Conservation (phyloP, 768 basidiomycete genomes). For the Exidia glandulosa region DNA sequence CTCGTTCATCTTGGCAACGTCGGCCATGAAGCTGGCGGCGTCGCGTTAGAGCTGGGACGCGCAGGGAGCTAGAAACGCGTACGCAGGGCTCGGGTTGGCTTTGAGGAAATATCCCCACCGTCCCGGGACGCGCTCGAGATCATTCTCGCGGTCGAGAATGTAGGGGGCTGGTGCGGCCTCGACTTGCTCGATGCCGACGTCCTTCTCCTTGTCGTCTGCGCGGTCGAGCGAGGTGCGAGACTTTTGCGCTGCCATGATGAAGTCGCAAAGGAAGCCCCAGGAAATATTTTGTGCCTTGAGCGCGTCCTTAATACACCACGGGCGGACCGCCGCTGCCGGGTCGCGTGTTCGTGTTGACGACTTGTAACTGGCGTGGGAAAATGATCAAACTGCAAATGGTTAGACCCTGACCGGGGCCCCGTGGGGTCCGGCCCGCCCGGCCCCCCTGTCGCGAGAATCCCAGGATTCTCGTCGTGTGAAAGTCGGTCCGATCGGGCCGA, state of each 20-base stretch:
- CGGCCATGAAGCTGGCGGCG: background rate
- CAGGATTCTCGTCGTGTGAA: no score
- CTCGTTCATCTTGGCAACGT: background rate
- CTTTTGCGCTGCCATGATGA: background rate
- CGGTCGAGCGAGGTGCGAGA: background rate
- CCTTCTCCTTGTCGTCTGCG: background rate
- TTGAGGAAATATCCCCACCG: background rate
- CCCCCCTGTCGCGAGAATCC: no score
- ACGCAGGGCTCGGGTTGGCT: background rate
- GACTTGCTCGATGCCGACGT: background rate
- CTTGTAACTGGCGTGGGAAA: background rate
- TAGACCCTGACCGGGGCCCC: no score
- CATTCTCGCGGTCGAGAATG: background rate
- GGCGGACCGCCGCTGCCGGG: background rate
- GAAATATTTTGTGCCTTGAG: background rate
- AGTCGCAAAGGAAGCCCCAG: background rate
- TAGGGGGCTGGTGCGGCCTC: background rate
- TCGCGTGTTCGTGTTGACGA: background rate
- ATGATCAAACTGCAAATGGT: no score
- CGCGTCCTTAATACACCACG: background rate
- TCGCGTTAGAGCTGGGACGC: background rate
- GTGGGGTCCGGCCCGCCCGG: no score
- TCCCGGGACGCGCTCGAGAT: background rate
- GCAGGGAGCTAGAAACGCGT: background rate
- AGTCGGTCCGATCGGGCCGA: background rate